Percentiles rank a stretch among this genome's conserved stretches.
phyloP scores from a whole-genome alignment of 78 protist genomes.

The Speleostelium caveatum region DNA sequence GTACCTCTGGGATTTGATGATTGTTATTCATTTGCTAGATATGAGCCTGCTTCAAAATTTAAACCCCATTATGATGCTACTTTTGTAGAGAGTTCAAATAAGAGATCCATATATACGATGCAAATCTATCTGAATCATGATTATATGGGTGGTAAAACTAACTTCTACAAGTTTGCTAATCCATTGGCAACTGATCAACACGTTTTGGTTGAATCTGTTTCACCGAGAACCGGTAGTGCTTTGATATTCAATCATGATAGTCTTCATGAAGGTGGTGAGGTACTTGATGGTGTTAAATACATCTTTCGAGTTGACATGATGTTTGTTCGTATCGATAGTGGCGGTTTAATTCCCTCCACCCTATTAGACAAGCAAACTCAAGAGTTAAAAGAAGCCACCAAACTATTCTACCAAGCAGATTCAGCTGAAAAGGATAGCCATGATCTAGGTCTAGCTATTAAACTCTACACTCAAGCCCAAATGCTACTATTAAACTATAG shows the following conservation, averaged over 20 bases:
- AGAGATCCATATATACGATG: slow-evolving; percentile 49
- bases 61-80: slow-evolving; percentile 63
- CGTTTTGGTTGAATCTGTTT: slow-evolving; percentile 23
- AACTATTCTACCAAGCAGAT: slow-evolving; percentile 46
- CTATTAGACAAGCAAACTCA: not conserved
- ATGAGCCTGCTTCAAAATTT: slow-evolving; percentile 57
- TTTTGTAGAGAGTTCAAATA: slow-evolving; percentile 35
- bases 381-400: slow-evolving; percentile 1
- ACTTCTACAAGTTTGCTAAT: slow-evolving; percentile 23
- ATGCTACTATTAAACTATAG: slow-evolving; percentile 19
- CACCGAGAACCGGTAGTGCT: slow-evolving; percentile 47
- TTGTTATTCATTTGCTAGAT: slow-evolving; percentile 67
- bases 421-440: slow-evolving; percentile 37
- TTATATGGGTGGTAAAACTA: slow-evolving; percentile 65
- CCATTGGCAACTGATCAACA: slow-evolving; percentile 33
- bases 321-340: slow-evolving; percentile 64
- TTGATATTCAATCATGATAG: slow-evolving; percentile 75
- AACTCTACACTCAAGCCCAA: slow-evolving; percentile 33
- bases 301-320: slow-evolving; percentile 77
- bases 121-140: slow-evolving; percentile 65
- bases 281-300: slow-evolving; percentile 19
- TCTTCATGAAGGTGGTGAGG: slow-evolving; percentile 61
- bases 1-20: slow-evolving; percentile 66
- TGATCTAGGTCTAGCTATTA: slow-evolving; percentile 34
- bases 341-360: not conserved